These are phyloP conservation scores for Podaxis sp. DNA, from an alignment of 768 basidiomycete genomes.

Conservation along the genomic window DNA sequence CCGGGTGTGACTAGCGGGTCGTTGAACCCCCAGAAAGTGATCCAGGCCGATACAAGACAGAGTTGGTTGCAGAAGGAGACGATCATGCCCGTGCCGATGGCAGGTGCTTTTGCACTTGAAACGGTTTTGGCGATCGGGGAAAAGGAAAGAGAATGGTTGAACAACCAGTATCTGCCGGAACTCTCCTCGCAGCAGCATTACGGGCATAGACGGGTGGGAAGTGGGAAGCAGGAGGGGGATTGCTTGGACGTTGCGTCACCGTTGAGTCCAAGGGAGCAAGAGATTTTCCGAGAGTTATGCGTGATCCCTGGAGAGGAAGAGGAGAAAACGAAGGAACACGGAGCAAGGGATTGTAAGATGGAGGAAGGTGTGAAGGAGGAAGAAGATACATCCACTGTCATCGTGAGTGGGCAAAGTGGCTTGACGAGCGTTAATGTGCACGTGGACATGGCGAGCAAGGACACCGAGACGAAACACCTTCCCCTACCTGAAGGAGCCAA, in stretches of 20 bases:
- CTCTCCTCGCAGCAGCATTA: not conserved
- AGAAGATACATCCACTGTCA: slow-evolving; percentile 8
- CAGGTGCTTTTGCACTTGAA: slow-evolving; percentile 12
- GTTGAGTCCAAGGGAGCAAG: slow-evolving; percentile 64
- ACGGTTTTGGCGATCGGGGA: slow-evolving; percentile 8
- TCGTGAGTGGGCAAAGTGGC: not conserved
- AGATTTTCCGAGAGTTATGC: slow-evolving; percentile 66
- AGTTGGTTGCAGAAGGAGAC: slow-evolving; percentile 15
- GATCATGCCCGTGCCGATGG: slow-evolving; percentile 4
- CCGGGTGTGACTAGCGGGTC: slow-evolving; percentile 6
- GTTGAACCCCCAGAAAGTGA: slow-evolving; percentile 16
- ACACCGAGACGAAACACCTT: not conserved
- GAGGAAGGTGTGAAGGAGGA: slow-evolving; percentile 8
- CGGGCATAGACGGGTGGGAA: slow-evolving; percentile 6
- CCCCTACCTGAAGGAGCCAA: not conserved
- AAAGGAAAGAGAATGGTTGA: slow-evolving; percentile 4
- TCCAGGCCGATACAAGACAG: slow-evolving; percentile 15
- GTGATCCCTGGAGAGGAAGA: slow-evolving; percentile 36
- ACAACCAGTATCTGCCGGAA: not conserved
- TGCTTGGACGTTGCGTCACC: slow-evolving; percentile 38
- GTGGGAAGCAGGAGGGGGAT: slow-evolving; percentile 13
- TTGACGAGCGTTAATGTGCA: not conserved
- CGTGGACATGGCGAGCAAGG: not conserved
- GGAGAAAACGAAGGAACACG: slow-evolving; percentile 14
- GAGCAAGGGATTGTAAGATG: slow-evolving; percentile 1